Base-by-base conservation (phyloP, 2,329 filamentous ascomycete genomes). In the Nigrospora osmanthi region DNA sequence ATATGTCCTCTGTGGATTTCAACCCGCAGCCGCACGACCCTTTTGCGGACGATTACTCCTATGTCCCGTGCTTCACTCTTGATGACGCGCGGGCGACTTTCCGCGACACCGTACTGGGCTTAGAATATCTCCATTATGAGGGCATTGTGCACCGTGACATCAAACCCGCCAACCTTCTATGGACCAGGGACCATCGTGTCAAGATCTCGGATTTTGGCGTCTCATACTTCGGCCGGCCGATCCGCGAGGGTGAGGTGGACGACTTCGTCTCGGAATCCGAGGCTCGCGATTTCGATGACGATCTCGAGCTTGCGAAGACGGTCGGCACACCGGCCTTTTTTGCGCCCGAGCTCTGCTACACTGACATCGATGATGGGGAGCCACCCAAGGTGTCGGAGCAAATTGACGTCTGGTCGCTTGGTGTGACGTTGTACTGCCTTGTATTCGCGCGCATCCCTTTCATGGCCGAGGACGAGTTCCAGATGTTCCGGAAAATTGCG, bases 161-260 rank as follows among this genome's bases (percentile, higher is more conserved):
- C 63, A 91, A 90, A 60, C 87, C 87, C 1, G 90, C 91, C 34
- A 97, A 97, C 61, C 75, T 98, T 7, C 73, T 98, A 7, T 89
- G 91, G 71, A 94, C 89, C 42, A 82, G 72, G 55, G 85, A 89
- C 51, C 83, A 90, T 54, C 82, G 85, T 13, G 88, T 96, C 58
- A 98, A 98, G 72, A 98, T 98, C 49, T 97, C 93, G 6, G 93
- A 98, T 60, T 98, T 98, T 69, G 93, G 93, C 31, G 93, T 98
- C 2, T 98, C 93, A 1, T 98, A 97, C 64, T 88, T 98, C 50
- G 93, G 93, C 28, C 82, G 89, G 42, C 89, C 89, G 2, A 86
- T 90, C 47, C 78, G 87, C 35, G 88, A 95, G 39, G 87, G 86
- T 43, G 88, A 94, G 55, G 77, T 81, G 34, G 84, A 88, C 47